phyloP scores from a whole-genome alignment of 2,329 filamentous ascomycete species.

The Penicillium sp. region DNA sequence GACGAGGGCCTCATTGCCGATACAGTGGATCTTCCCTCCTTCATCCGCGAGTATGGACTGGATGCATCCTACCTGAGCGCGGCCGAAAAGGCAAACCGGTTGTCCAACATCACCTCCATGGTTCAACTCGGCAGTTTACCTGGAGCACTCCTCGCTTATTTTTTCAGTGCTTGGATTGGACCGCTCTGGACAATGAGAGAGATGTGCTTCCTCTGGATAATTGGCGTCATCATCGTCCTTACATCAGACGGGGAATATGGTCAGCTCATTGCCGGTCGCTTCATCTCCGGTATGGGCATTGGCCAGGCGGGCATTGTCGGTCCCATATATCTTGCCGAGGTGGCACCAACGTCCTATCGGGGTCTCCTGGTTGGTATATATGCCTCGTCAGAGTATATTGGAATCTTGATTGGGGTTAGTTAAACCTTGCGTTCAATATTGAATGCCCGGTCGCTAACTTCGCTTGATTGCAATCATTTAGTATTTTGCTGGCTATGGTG shows the following conservation, averaged over 20 bases:
- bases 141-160: neutral
- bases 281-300: slow-evolving; percentile 1
- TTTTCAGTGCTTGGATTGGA: slow-evolving; percentile 1
- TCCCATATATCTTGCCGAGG: slow-evolving; percentile 2
- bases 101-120: neutral
- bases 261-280: slow-evolving; percentile 2
- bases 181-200: slow-evolving; percentile 4
- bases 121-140: neutral
- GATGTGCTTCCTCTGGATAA: slow-evolving; percentile 3
- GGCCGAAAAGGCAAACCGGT: neutral
- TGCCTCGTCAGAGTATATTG: neutral
- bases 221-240: neutral
- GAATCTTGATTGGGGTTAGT: neutral
- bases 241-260: neutral
- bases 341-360: neutral
- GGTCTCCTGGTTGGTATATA: neutral
- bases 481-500: neutral
- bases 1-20: neutral
- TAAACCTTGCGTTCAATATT: no score
- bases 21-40: neutral
- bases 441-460: no score
- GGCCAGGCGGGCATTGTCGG: slow-evolving; percentile 1
- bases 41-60: neutral
- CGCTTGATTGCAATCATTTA: neutral
- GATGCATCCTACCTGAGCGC: neutral